Base-by-base conservation (phyloP, 164 flowering plant genomes). In the Akebia trifoliata region DNA sequence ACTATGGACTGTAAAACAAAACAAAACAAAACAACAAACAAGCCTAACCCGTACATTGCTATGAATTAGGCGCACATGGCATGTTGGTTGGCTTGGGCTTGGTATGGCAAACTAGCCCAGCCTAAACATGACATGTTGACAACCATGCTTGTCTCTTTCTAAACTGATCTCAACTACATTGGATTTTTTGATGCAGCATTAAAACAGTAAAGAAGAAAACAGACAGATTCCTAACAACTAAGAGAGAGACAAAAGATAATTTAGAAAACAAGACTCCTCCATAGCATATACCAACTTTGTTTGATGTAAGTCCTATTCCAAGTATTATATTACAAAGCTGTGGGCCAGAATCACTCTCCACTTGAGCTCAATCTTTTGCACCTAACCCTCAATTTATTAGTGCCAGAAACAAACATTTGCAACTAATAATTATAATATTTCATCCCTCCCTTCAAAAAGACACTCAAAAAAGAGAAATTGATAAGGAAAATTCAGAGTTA, bases 381-480 rank as follows among this genome's bases (percentile, higher is more conserved):
- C 56, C 62, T 25, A 47, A 59, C 44, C 53, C n/a, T 46, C 25
- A 36, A 59, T 32, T 57, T 14, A 47, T 24, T 59, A n/a, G 24
- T 36, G n/a, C 4, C 11, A 21, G 62, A 59, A 47, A 35, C 9
- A 35, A 34, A 47, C 53, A 36, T 36, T 37, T 37, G 47, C 42
- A 57, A 34, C 52, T 6, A 32, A 42, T 14, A 32, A 45, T 32
- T 45, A 24, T 28, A 3, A 28, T 9, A 29, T 42, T 42, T 12
- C 50, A 31, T 21, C 14, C 22, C 24, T 34, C 21, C 20, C 14
- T n/a, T n/a, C n/a, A n/a, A 10, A 8, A 32, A 18, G 40, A 20
- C 21, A 8, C n/a, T n/a, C n/a, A n/a, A n/a, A n/a, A n/a, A n/a
- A n/a, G n/a, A n/a, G n/a, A n/a, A n/a, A n/a, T n/a, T n/a, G n/a